These are phyloP conservation scores for Hura crepitans DNA, from an alignment of 441 rosid genomes.

Conservation along the genomic window DNA sequence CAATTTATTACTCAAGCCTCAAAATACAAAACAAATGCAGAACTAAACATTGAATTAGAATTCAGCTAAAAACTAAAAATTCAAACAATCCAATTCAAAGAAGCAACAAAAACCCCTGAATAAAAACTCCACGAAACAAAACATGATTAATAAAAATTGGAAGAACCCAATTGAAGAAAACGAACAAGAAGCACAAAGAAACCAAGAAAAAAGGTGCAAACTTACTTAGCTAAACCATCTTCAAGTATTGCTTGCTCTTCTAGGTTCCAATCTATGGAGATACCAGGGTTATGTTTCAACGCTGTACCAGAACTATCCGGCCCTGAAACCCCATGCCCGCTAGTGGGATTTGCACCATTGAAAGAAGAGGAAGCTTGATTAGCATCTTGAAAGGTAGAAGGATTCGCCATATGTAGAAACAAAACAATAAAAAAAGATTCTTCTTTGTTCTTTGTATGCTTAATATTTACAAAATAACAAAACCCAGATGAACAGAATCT, in stretches of 20 bases:
- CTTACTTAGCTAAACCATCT: slow-evolving; percentile 48
- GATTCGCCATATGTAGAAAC: slow-evolving; percentile 42
- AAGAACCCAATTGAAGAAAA: slow-evolving; percentile 9
- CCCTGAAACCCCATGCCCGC: slow-evolving; percentile 33
- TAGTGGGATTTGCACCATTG: slow-evolving; percentile 31
- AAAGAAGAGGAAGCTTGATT: slow-evolving; percentile 40
- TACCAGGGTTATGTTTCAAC: slow-evolving; percentile 55
- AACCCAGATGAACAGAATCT: background rate
- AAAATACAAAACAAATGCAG: background rate
- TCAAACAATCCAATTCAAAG: slow-evolving; percentile 3
- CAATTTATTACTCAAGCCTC: background rate
- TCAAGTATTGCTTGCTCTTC: slow-evolving; percentile 60
- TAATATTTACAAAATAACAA: background rate
- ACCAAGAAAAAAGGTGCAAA: background rate
- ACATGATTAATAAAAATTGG: background rate
- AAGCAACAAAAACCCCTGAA: background rate
- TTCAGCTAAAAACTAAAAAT: background rate
- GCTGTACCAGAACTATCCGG: slow-evolving; percentile 29
- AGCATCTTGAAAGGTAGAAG: slow-evolving; percentile 39
- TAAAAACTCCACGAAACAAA: background rate
- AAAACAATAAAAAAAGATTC: background rate
- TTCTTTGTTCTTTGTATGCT: background rate
- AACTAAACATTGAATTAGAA: slow-evolving; percentile 4
- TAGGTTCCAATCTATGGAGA: slow-evolving; percentile 49
- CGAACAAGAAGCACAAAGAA: background rate